Conservation (phyloP, 2,329 filamentous ascomycete species). For the Aurifilum marmelostoma region DNA sequence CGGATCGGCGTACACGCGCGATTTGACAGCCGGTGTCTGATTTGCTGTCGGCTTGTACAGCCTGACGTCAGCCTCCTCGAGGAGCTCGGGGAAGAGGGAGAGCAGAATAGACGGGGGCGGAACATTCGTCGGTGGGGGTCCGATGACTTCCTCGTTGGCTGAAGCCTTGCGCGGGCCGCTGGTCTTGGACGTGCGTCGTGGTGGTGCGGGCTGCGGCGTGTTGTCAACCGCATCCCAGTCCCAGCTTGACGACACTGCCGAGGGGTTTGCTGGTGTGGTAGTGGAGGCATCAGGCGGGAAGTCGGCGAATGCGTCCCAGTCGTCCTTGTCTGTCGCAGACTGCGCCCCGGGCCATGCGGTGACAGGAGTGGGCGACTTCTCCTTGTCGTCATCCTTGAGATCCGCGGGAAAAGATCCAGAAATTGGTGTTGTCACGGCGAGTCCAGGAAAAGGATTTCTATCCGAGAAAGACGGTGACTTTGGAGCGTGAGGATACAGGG, state of each 20-base stretch:
- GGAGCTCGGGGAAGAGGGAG: constrained; percentile 72
- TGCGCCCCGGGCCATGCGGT: constrained; percentile 32
- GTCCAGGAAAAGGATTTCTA: constrained; percentile 52
- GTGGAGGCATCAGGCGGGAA: constrained; percentile 36
- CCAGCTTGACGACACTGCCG: constrained; percentile 43
- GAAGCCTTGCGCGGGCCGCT: constrained; percentile 29
- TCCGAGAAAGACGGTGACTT: constrained; percentile 54
- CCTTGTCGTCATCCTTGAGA: constrained; percentile 37
- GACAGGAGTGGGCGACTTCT: constrained; percentile 36
- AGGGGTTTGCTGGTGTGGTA: constrained; percentile 29
- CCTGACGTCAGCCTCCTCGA: constrained; percentile 65
- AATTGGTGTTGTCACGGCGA: constrained; percentile 47
- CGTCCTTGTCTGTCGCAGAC: constrained; percentile 40
- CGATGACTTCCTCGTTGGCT: constrained; percentile 35
- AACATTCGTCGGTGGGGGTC: constrained; percentile 77
- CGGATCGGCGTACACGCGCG: constrained; percentile 65
- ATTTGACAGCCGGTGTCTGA: constrained; percentile 60
- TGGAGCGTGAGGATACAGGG: constrained; percentile 48
- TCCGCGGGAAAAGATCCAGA: constrained; percentile 35
- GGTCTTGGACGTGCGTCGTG: constrained; percentile 27
- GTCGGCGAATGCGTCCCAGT: constrained; percentile 58
- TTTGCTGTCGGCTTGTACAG: constrained; percentile 69
- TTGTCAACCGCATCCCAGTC: constrained; percentile 53
- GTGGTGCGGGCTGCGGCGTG: constrained; percentile 31
- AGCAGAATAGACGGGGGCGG: constrained; percentile 86